phyloP scores from a whole-genome alignment of 2,329 filamentous ascomycete genomes.

The Dothiorella sarmentorum region DNA sequence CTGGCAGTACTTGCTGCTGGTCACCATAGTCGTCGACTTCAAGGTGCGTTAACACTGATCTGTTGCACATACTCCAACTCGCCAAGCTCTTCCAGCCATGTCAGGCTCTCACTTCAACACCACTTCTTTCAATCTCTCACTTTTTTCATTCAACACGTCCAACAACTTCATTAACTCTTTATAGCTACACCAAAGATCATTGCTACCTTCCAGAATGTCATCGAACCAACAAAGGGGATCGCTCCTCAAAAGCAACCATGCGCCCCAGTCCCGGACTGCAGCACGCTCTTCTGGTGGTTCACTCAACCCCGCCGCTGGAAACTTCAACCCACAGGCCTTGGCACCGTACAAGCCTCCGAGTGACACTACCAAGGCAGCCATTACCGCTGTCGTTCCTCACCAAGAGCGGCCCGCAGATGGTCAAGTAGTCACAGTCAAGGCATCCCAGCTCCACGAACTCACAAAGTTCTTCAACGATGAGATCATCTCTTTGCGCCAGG shows the following conservation, averaged over 20 bases:
- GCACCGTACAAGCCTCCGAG: not conserved
- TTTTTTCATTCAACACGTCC: too few relatives aligned
- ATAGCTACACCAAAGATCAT: too few relatives aligned
- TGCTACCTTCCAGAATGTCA: too few relatives aligned
- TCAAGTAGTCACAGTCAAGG: not conserved
- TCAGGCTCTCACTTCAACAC: too few relatives aligned
- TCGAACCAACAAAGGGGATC: not conserved
- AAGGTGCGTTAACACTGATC: too few relatives aligned
- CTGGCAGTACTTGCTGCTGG: too few relatives aligned
- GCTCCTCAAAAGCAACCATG: not conserved
- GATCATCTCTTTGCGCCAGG: constrained; percentile 13
- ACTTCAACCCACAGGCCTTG: not conserved
- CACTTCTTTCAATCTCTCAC: too few relatives aligned
- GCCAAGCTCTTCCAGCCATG: too few relatives aligned
- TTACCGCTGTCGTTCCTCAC: not conserved
- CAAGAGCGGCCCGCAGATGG: not conserved
- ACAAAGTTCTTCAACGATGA: not conserved
- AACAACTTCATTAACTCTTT: too few relatives aligned
- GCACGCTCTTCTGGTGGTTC: not conserved
- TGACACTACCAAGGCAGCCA: not conserved
- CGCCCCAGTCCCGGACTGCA: not conserved
- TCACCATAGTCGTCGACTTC: too few relatives aligned
- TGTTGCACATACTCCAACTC: too few relatives aligned
- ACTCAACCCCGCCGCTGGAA: not conserved
- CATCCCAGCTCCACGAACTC: not conserved